A percentile compares a stretch with the other conserved stretches of the same genome.
Evolutionary conservation across 768 basidiomycete genomes (phyloP).

Genomic region (Gymnopilus dilepis): DNA sequence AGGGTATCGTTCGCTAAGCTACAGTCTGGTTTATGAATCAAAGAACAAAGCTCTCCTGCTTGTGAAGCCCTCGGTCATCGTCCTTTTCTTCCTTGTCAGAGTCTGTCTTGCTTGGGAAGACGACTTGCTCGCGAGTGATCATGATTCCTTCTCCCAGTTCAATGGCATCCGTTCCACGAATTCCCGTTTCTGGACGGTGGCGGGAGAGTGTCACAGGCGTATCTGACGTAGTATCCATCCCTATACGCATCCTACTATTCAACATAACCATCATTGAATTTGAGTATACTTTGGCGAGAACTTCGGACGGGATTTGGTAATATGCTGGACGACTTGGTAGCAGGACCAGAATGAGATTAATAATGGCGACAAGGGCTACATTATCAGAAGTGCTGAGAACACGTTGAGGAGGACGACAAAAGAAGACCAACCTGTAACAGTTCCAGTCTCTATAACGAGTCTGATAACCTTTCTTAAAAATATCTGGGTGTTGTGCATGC

Average conservation of each 20-base stretch:
- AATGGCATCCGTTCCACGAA: slow-evolving; percentile 4
- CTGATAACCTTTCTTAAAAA: slow-evolving; percentile 16
- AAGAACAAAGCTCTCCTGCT: background rate
- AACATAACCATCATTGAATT: slow-evolving; percentile 18
- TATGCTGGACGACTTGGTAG: slow-evolving; percentile 14
- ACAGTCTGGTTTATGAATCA: background rate
- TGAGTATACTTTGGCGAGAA: slow-evolving; percentile 24
- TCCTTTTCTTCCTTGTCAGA: background rate
- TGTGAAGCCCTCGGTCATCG: background rate
- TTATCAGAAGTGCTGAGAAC: background rate
- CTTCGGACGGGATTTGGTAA: slow-evolving; percentile 14
- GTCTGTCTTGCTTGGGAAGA: slow-evolving; percentile 7
- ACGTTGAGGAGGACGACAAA: background rate
- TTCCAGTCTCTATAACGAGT: slow-evolving; percentile 23
- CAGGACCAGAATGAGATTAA: slow-evolving; percentile 17
- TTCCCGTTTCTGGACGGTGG: background rate
- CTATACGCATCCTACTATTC: slow-evolving; percentile 19
- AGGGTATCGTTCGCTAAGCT: too few relatives aligned
- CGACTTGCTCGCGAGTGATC: slow-evolving; percentile 6
- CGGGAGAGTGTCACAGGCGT: background rate
- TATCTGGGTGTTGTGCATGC: slow-evolving; percentile 12
- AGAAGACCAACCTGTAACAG: slow-evolving; percentile 15
- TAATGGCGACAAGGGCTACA: slow-evolving; percentile 22
- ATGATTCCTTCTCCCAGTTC: background rate
- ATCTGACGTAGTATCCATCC: background rate